Evolutionary conservation across 306 rosid genomes (phyloP), one percentile per base, ranked within the genome.

Genomic region (Trichosanthes cucumerina): DNA sequence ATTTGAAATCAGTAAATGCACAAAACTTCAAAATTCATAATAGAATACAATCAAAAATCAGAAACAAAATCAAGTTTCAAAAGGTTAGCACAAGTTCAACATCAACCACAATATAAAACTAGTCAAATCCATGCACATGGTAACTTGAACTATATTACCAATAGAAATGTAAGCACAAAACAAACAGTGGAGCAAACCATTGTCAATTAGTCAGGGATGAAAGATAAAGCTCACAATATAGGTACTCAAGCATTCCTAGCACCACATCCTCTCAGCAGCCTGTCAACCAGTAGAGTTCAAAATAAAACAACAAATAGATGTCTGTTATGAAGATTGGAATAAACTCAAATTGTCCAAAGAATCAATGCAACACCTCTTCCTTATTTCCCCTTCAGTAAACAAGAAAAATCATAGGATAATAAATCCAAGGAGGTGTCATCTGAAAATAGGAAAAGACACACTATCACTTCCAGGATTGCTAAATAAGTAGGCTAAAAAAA

Each of bases 201-300:
- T 28, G 15, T 28, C 62, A 31, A 49, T 72, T 9, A 46, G 56
- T 24, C 39, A 5, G 21, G 33, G 56, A 71, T 71, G 57, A 71
- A 43, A 71, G 39, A 71, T 23, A 71, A 21, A 71, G 18, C 76
- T 44, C 76, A 46, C 57, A 26, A 43, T 71, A 46, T 43, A 46
- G 23, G 39, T 47, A 44, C 31, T 14, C 53, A 44, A 71, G 52
- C 76, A 71, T 44, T 23, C 36, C 76, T 44, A 71, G 56, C 23
- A 71, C 57, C 76, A 71, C 76, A 71, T 71, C 76, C 24, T 46
- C 19, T 41, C 76, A 44, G 38, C 76, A 44, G 38, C 39, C 21
- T 71, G 57, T 71, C n/a, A 46, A 43, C 76, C 54, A 66, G 56
- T 24, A 43, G 76, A 43, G 36, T 70, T 46, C 57, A 71, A 46